Evolutionary conservation across 345 rosid species (phyloP).

Genomic region (Geranium rotundifolium): DNA sequence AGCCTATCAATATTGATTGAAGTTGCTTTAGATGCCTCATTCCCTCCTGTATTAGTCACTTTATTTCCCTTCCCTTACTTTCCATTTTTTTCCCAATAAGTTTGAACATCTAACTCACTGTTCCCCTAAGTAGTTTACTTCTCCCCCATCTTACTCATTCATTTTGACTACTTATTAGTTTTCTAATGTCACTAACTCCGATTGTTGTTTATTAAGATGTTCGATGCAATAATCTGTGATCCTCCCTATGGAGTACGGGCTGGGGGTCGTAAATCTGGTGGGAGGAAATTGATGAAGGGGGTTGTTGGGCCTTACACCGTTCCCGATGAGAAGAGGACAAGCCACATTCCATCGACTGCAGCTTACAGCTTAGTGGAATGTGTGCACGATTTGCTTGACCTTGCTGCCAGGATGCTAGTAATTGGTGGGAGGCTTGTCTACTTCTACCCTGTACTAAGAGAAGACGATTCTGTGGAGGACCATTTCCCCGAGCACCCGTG

Average conservation of each 20-base stretch:
- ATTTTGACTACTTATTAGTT: no score
- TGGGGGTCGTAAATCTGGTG: slow-evolving; percentile 94
- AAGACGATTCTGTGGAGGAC: slow-evolving; percentile 33
- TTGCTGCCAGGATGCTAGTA: slow-evolving; percentile 80
- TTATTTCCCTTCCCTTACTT: no score
- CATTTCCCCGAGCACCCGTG: slow-evolving; percentile 74
- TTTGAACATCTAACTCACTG: no score
- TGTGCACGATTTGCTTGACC: slow-evolving; percentile 78
- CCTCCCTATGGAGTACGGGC: slow-evolving; percentile 98
- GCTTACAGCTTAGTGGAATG: slow-evolving; percentile 81
- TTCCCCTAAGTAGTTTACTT: no score
- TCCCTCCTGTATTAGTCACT: no score
- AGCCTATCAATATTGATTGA: no score
- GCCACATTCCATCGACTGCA: slow-evolving; percentile 88
- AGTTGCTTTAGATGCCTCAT: no score
- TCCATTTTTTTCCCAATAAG: no score
- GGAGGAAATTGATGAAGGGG: slow-evolving; percentile 81
- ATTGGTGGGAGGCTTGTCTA: slow-evolving; percentile 85
- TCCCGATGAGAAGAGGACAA: slow-evolving; percentile 86
- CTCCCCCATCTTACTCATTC: no score
- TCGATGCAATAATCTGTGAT: slow-evolving; percentile 84
- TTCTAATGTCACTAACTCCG: no score
- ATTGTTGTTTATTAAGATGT: slow-evolving; percentile 31
- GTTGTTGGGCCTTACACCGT: slow-evolving; percentile 70
- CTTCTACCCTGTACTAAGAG: slow-evolving; percentile 74